Percentiles rank a stretch among this genome's conserved stretches.
phyloP scores from a whole-genome alignment of 345 rosid genomes.

The Theobroma cacao region DNA sequence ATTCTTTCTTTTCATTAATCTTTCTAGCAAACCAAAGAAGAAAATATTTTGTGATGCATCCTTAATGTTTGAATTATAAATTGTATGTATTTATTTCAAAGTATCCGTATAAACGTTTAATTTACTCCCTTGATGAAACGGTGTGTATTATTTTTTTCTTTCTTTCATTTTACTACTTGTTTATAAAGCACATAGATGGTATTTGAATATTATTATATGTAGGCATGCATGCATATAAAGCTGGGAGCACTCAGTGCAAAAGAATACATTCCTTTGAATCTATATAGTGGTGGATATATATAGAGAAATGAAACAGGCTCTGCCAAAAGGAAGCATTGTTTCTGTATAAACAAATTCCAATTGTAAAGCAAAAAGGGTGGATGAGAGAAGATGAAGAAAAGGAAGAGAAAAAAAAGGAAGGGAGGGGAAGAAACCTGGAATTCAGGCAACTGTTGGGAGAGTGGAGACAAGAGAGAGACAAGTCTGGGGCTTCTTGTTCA shows the following conservation, averaged over 20 bases:
- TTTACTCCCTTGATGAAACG: too few relatives aligned
- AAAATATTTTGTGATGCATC: not conserved
- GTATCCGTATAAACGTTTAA: too few relatives aligned
- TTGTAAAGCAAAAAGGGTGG: not conserved
- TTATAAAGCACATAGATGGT: not conserved
- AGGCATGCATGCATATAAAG: not conserved
- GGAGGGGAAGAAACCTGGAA: not conserved
- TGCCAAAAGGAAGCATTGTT: not conserved
- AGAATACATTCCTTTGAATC: not conserved
- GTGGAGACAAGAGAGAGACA: not conserved
- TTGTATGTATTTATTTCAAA: too few relatives aligned
- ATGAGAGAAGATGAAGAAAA: not conserved
- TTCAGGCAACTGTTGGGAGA: not conserved
- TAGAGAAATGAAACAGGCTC: not conserved
- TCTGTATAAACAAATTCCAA: not conserved
- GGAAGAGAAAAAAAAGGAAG: too few relatives aligned
- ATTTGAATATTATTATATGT: not conserved
- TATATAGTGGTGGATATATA: not conserved
- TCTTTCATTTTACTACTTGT: too few relatives aligned
- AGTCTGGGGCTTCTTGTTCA: not conserved
- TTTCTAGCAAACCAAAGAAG: conserved; percentile 13
- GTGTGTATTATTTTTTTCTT: too few relatives aligned
- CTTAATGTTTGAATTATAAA: too few relatives aligned
- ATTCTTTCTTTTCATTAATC: not conserved
- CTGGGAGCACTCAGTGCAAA: not conserved